A percentile compares a stretch with the other conserved stretches of the same genome.
Evolutionary conservation across 2,329 filamentous ascomycete species (phyloP).

Genomic region (Myotisia sp.): DNA sequence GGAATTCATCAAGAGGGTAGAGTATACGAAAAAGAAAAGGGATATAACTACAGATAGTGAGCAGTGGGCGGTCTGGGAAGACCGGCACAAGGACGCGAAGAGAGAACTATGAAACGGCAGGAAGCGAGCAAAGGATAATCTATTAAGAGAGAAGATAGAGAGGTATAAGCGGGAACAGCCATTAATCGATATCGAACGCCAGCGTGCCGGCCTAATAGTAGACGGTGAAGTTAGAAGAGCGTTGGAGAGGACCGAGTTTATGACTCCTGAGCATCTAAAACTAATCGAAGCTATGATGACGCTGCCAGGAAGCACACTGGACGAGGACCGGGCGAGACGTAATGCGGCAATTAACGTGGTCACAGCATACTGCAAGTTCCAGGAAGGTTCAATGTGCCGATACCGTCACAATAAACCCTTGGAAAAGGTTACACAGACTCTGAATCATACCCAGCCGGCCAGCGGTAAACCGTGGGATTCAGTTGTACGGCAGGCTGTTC

Average conservation of each 20-base stretch:
- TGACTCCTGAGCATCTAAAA: conserved; percentile 1
- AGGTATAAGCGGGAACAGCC: conserved; percentile 4
- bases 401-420: background rate
- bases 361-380: background rate
- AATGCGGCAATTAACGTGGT: conserved; percentile 1
- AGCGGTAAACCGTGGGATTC: background rate
- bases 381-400: background rate
- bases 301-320: background rate
- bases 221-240: conserved; percentile 3
- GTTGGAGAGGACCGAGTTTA: conserved; percentile 3
- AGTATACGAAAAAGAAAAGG: background rate
- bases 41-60: background rate
- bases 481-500: background rate
- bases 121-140: background rate
- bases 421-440: background rate
- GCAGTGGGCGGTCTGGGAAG: background rate
- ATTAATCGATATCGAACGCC: background rate
- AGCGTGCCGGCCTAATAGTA: conserved; percentile 5
- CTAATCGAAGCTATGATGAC: conserved; percentile 5
- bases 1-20: background rate
- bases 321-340: background rate
- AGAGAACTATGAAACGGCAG: conserved; percentile 1
- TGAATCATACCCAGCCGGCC: background rate
- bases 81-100: background rate
- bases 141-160: conserved; percentile 1